A percentile compares a stretch with the other conserved stretches of the same genome.
Evolutionary conservation across 176 grass and related monocot species (phyloP).

Genomic region (Guadua angustifolia): DNA sequence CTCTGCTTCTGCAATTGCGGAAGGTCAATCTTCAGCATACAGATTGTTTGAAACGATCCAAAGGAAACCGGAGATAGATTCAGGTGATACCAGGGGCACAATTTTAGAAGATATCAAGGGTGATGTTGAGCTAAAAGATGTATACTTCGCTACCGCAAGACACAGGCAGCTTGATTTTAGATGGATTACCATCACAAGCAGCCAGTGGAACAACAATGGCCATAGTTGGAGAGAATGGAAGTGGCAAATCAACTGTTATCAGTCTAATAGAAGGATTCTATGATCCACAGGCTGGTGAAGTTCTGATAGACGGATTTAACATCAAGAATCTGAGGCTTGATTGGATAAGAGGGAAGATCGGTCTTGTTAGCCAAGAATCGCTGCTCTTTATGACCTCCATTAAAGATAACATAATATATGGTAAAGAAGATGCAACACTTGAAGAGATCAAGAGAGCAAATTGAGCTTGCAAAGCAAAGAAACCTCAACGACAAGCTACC

Average conservation of each 20-base stretch:
- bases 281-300: slow-evolving; percentile 57
- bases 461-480: slow-evolving; percentile 60
- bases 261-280: slow-evolving; percentile 62
- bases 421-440: slow-evolving; percentile 54
- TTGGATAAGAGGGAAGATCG: no score
- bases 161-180: slow-evolving; percentile 67
- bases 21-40: slow-evolving; percentile 77
- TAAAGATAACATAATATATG: slow-evolving; percentile 63
- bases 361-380: no score
- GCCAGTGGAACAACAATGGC: slow-evolving; percentile 68
- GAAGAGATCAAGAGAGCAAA: slow-evolving; percentile 69
- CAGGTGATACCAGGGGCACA: slow-evolving; percentile 52
- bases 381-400: slow-evolving; percentile 63
- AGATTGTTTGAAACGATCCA: slow-evolving; percentile 73
- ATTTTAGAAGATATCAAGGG: slow-evolving; percentile 69
- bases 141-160: slow-evolving; percentile 70
- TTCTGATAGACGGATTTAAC: slow-evolving; percentile 66
- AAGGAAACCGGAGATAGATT: slow-evolving; percentile 78
- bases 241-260: no score
- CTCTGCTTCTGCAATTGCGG: slow-evolving; percentile 60
- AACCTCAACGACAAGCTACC: slow-evolving; percentile 70
- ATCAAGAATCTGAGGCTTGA: slow-evolving; percentile 63
- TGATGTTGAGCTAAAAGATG: slow-evolving; percentile 68
- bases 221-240: no score
- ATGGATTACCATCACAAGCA: slow-evolving; percentile 66